Evolutionary conservation across 768 basidiomycete species (phyloP).

Genomic region (Lentinula boryana): DNA sequence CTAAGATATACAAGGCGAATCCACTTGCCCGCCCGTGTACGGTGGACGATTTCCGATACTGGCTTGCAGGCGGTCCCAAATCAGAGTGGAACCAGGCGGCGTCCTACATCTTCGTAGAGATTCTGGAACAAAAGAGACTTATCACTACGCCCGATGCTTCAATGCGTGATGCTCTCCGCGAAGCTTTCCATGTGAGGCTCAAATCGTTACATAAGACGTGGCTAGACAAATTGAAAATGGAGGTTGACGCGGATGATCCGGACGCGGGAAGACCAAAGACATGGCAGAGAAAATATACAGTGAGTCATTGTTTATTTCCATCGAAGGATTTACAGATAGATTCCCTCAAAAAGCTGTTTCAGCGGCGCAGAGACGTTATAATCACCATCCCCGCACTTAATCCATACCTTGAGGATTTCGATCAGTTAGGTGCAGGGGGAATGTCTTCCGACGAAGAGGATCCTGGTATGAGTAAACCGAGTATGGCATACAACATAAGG

Average conservation of each 20-base stretch:
- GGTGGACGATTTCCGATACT: background rate
- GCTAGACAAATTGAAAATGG: background rate
- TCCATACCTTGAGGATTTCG: background rate
- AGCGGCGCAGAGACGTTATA: background rate
- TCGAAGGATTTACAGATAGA: too few species aligned
- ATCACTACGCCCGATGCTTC: background rate
- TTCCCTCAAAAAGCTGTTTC: background rate
- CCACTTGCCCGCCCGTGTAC: background rate
- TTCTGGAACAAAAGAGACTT: background rate
- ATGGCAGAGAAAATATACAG: background rate
- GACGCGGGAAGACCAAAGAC: background rate
- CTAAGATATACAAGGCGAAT: background rate
- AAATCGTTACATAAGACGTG: background rate
- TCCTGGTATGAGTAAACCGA: background rate
- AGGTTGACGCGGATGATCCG: background rate
- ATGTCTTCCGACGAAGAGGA: background rate
- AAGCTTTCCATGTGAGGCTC: background rate
- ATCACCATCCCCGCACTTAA: background rate
- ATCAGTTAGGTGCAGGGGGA: background rate
- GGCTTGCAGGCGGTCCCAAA: background rate
- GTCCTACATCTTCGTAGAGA: background rate
- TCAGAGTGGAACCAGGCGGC: background rate
- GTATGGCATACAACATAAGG: background rate
- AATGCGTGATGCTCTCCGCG: background rate
- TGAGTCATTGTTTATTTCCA: background rate